phyloP scores from a whole-genome alignment of 2,329 filamentous ascomycete species.

The Leptoxyphium fumago region DNA sequence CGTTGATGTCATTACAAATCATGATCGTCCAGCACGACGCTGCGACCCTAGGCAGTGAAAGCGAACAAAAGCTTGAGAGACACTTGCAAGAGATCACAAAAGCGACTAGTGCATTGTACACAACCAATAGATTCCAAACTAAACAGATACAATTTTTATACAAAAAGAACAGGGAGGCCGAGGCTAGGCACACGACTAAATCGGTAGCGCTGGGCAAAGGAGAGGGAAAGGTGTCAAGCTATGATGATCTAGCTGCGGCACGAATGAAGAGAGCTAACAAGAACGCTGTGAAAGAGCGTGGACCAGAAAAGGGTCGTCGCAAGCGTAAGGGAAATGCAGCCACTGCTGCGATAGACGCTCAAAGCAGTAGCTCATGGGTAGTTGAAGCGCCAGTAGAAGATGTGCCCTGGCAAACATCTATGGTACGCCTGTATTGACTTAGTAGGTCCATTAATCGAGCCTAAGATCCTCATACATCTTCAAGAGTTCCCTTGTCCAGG shows the following conservation, averaged over 20 bases:
- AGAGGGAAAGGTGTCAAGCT: background rate
- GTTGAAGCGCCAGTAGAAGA: background rate
- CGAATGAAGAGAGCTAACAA: background rate
- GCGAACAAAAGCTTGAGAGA: too few species aligned
- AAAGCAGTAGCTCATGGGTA: background rate
- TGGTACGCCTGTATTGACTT: background rate
- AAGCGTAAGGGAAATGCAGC: background rate
- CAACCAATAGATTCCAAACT: too few species aligned
- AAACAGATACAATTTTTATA: too few species aligned
- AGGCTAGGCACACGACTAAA: background rate
- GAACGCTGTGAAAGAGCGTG: background rate
- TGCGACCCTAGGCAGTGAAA: too few species aligned
- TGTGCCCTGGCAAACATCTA: background rate
- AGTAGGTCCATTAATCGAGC: background rate
- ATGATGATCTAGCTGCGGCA: background rate
- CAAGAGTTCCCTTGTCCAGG: constrained; percentile 1
- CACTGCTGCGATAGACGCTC: background rate
- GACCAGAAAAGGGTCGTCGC: background rate
- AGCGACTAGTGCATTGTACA: too few species aligned
- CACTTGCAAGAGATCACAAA: too few species aligned
- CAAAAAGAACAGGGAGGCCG: too few species aligned
- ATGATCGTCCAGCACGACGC: too few species aligned
- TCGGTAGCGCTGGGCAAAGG: background rate
- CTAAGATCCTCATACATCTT: constrained; percentile 1
- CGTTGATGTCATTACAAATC: too few species aligned